Evolutionary conservation across 2,329 filamentous ascomycete genomes (phyloP), one percentile per base, ranked within the genome.

Genomic region (Ramularia endophylla): DNA sequence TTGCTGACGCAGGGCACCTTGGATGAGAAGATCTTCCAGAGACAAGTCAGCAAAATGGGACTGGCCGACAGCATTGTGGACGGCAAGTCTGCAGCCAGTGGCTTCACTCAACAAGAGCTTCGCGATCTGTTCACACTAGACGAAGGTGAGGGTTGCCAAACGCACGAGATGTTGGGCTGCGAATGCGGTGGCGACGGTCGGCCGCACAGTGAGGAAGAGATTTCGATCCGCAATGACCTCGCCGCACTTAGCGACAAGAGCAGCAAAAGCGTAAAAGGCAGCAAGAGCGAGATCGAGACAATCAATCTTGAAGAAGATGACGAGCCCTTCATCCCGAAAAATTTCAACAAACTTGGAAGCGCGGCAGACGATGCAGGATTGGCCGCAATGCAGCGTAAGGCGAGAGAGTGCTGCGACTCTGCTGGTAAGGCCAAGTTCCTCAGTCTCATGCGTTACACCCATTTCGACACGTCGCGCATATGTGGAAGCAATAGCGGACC

Each of bases 21-120:
- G 13, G 83, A 86, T 48, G 82, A 87, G 63, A 85, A 84, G 62
- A 86, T 87, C 43, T 86, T 78, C 64, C 82, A 86, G 59, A 70
- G 83, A 7, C 83, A 87, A 57, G 69, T 85, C 27, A 83, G 78
- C 39, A 87, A 87, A 60, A 73, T 78, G 51, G 81, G 81, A 2
- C 67, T 87, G 2, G 81, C 82, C 2, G 80, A 85, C 54, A 81
- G 78, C 40, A 79, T 87, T 20, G 81, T 87, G 54, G 81, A 86
- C 49, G 73, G 78, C 46, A 83, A 82, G 56, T 70, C 71, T 25
- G 70, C 67, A 25, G 73, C 72, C 17, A 69, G 74, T 7, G 77
- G 75, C 25, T 87, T 87, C 57, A 80, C 80, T 0, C 66, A 69
- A 4, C 77, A 83, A 34, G 83, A 86, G 51, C 62, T 86, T 18